These are phyloP conservation scores for Fomitopsis pinicola DNA, from an alignment of 1,284 basidiomycete genomes.

Conservation along the genomic window DNA sequence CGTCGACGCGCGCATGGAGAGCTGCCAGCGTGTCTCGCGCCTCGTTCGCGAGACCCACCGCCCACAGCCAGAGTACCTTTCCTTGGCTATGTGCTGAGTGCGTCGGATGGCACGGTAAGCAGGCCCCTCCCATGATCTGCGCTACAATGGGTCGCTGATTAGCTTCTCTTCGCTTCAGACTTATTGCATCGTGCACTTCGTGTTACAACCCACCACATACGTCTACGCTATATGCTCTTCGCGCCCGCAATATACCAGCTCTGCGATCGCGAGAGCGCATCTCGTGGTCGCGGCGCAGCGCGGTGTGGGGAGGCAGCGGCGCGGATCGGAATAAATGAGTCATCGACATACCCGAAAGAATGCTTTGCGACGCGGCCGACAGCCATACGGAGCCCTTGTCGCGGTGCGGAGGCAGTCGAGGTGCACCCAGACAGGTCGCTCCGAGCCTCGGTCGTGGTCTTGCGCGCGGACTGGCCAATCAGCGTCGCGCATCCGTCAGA, in stretches of 20 bases:
- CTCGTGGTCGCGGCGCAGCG: neutral
- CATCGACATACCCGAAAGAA: neutral
- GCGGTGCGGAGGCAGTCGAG: neutral
- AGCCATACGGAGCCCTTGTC: neutral
- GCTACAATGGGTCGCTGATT: neutral
- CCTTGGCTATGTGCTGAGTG: slow-evolving; percentile 13
- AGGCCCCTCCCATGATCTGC: slow-evolving; percentile 3
- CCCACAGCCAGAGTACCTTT: slow-evolving; percentile 17
- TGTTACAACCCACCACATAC: neutral
- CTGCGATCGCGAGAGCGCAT: neutral
- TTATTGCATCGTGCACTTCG: neutral
- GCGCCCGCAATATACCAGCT: neutral
- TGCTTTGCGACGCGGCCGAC: neutral
- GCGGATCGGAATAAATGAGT: neutral
- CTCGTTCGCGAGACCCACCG: slow-evolving; percentile 45
- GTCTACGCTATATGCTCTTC: neutral
- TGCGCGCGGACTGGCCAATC: slow-evolving; percentile 5
- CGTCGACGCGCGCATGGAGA: slow-evolving; percentile 70
- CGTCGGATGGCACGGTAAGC: slow-evolving; percentile 17
- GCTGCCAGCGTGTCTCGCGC: slow-evolving; percentile 58
- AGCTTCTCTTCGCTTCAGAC: slow-evolving; percentile 2
- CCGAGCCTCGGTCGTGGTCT: slow-evolving; percentile 1
- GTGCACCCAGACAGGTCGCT: slow-evolving; percentile 1
- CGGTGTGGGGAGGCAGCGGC: neutral
- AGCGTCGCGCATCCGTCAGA: neutral